A percentile compares a stretch with the other conserved stretches of the same genome.
Conservation (phyloP, 108 stramenopile species). For the Skeletonema tropicum region DNA sequence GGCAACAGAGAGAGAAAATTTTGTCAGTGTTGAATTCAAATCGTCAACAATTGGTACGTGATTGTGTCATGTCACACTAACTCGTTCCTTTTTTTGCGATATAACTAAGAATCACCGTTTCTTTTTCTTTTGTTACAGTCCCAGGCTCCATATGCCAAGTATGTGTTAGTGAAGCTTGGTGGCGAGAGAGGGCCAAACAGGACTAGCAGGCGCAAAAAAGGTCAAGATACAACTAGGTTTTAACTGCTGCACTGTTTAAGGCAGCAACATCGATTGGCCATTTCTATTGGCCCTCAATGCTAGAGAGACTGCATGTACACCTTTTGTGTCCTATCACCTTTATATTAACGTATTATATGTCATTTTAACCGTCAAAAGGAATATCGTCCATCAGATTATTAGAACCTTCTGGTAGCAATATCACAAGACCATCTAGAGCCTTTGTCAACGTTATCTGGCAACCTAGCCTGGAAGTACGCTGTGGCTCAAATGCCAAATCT, state of each 20-base stretch:
- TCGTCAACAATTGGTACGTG: constrained; percentile 39
- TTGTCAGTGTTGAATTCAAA: constrained; percentile 14
- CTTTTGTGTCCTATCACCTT: background rate
- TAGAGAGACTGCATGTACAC: background rate
- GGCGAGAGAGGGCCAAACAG: constrained; percentile 9
- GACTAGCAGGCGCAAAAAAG: constrained; percentile 3
- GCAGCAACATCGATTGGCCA: background rate
- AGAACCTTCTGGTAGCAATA: constrained; percentile 57
- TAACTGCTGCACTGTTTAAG: background rate
- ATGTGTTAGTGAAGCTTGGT: constrained; percentile 64
- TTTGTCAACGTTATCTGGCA: constrained; percentile 66
- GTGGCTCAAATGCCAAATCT: constrained; percentile 67
- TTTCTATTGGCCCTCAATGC: background rate
- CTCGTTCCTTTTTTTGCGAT: background rate
- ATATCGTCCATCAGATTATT: constrained; percentile 77
- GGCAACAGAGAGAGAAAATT: constrained; percentile 21
- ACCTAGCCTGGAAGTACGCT: constrained; percentile 63
- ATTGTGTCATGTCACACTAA: background rate
- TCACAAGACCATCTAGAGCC: constrained; percentile 59
- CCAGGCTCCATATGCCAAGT: constrained; percentile 81
- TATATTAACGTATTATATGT: too few species aligned
- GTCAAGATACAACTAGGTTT: background rate
- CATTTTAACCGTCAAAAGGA: constrained; percentile 48
- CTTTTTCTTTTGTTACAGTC: constrained; percentile 42
- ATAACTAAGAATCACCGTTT: constrained; percentile 8